These are phyloP conservation scores for Friedmanniomyces simplex DNA, from an alignment of 495 filamentous ascomycete genomes.

Conservation along the genomic window DNA sequence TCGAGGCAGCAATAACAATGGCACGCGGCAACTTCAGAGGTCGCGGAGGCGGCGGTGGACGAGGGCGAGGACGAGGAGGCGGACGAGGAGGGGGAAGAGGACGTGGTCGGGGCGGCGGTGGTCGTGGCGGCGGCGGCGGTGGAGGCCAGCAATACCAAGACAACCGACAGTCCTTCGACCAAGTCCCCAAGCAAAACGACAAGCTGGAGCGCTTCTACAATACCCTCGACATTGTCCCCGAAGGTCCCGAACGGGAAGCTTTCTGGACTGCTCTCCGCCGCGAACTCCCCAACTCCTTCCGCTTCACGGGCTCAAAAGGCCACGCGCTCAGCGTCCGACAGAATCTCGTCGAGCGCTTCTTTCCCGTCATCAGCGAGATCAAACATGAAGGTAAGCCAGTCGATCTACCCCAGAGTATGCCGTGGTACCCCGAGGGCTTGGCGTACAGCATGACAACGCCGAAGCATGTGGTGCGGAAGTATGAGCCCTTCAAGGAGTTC, in stretches of 20 bases:
- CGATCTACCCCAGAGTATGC: constrained; percentile 65
- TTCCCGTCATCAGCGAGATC: constrained; percentile 79
- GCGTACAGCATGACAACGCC: constrained; percentile 96
- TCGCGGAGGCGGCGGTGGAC: constrained; percentile 7
- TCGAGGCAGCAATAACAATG: constrained; percentile 6
- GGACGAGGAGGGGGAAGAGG: constrained; percentile 2
- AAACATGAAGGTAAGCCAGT: constrained; percentile 65
- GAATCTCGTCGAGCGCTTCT: constrained; percentile 72
- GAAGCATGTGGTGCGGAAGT: constrained; percentile 83
- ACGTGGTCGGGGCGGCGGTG: constrained; percentile 6
- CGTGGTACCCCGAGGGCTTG: constrained; percentile 87
- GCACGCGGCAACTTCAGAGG: constrained; percentile 9
- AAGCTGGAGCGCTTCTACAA: constrained; percentile 79
- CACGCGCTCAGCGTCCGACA: constrained; percentile 83
- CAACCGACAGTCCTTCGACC: constrained; percentile 18
- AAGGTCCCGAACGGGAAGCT: constrained; percentile 57
- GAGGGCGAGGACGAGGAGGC: constrained; percentile 8
- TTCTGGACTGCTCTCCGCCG: constrained; percentile 75
- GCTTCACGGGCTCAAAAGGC: constrained; percentile 86
- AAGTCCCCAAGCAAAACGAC: constrained; percentile 54
- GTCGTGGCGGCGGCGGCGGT: constrained; percentile 14
- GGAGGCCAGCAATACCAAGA: constrained; percentile 9
- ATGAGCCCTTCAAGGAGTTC: constrained; percentile 84
- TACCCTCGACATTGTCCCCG: constrained; percentile 50
- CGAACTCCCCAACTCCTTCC: constrained; percentile 90